These are phyloP conservation scores for Picea mariana DNA, from an alignment of 83 land plant species.

Conservation along the genomic window DNA sequence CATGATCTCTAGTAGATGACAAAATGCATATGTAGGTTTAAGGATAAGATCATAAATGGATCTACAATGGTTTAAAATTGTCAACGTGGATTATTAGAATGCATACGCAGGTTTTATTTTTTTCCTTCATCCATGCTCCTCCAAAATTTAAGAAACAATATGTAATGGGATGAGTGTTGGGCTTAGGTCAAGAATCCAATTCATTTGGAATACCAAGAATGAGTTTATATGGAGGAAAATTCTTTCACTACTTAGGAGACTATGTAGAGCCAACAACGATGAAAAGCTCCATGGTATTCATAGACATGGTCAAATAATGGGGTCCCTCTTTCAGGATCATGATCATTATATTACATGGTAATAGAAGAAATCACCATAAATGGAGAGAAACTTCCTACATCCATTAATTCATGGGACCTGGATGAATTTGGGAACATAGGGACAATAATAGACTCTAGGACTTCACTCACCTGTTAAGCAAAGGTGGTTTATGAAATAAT, in stretches of 20 bases:
- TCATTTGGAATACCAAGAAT: conserved; percentile 33
- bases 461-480: conserved; percentile 28
- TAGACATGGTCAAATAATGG: not conserved
- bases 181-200: conserved; percentile 37
- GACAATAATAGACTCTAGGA: conserved; percentile 26
- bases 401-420: conserved; percentile 19
- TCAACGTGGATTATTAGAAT: too few species aligned
- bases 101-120: too few species aligned
- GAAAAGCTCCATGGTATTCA: conserved; percentile 32
- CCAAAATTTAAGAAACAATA: too few species aligned
- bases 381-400: conserved; percentile 15
- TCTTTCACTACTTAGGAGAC: conserved; percentile 39
- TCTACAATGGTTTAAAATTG: too few species aligned
- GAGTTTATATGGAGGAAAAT: too few species aligned
- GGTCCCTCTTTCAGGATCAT: not conserved
- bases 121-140: too few species aligned
- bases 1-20: too few species aligned
- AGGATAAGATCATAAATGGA: too few species aligned
- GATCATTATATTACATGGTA: conserved; percentile 25
- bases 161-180: conserved; percentile 18
- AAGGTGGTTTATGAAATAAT: conserved; percentile 21
- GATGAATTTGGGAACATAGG: conserved; percentile 34
- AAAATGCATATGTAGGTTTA: too few species aligned
- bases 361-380: conserved; percentile 12
- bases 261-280: conserved; percentile 19